Base-by-base conservation (phyloP, 2,329 filamentous ascomycete genomes). In the Colletotrichum echinochloae region DNA sequence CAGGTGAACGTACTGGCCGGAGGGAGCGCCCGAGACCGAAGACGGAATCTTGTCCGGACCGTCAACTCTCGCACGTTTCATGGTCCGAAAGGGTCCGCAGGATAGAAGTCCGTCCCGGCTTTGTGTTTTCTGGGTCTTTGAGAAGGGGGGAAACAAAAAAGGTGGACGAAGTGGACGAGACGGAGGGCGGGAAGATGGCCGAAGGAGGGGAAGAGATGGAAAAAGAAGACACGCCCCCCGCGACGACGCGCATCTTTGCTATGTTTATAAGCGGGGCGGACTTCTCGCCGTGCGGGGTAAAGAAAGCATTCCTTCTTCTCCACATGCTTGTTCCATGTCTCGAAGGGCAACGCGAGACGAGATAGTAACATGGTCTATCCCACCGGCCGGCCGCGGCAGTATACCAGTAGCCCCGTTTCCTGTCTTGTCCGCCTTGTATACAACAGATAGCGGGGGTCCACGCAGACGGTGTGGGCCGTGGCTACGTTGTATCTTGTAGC, bases 241-340 rank as follows among this genome's bases (percentile, higher is more conserved):
- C n/a, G 39, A 44, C 41, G 46, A 30, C 55, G 26, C 56, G 60
- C 41, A 66, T 60, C 56, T n/a, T n/a, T 70, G 28, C 66, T 66
- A 54, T 71, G 66, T 62, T 66, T 70, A 64, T 72, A 71, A 72
- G 70, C 66, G 62, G 70, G 67, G 61, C 70, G 70, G 70, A 62
- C 66, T 72, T 72, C 70, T 46, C 46, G 30, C 70, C 70, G 70
- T 70, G 70, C 66, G 70, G 70, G 66, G 61, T 39, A 59, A 37
- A 44, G 1, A 44, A 23, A 14, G 37, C 41, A 33, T 49, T 51
- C 49, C 54, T n/a, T 56, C 26, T 39, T 62, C 56, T 60, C 70
- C 61, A 66, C 56, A 26, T 30, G 65, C 39, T 46, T 48, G 46
- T 60, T 60, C 59, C 60, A 69, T 33, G 44, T 49, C 7, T 20